Evolutionary conservation across 1,284 basidiomycete species (phyloP).

Genomic region (Ceraceosorus guamensis): DNA sequence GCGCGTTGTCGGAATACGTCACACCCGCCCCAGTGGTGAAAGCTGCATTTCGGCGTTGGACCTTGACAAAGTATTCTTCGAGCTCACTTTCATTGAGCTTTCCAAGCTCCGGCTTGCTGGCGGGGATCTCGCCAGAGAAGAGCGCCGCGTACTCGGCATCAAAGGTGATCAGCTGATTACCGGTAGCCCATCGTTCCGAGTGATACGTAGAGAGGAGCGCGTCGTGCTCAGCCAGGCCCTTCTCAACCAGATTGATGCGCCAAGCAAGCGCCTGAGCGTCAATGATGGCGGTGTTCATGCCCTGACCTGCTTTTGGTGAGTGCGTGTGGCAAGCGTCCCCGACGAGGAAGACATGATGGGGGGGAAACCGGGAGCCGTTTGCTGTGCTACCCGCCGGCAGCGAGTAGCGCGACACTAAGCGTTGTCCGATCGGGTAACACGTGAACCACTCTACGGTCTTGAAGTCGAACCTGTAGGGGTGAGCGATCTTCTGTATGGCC

Average conservation of each 20-base stretch:
- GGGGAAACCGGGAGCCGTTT: constrained; percentile 17
- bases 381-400: constrained; percentile 23
- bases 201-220: constrained; percentile 50
- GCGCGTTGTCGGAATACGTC: constrained; percentile 33
- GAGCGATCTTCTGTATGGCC: constrained; percentile 50
- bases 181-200: constrained; percentile 48
- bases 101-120: constrained; percentile 33
- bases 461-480: constrained; percentile 50
- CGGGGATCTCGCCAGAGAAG: constrained; percentile 47
- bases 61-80: constrained; percentile 38
- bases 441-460: constrained; percentile 50
- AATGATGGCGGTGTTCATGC: constrained; percentile 51
- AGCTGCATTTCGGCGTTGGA: constrained; percentile 37
- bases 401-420: constrained; percentile 32
- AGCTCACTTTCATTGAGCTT: constrained; percentile 28
- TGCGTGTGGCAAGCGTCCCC: constrained; percentile 52
- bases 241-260: constrained; percentile 51
- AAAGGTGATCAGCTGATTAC: constrained; percentile 50
- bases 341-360: constrained; percentile 48
- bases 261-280: constrained; percentile 50
- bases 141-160: constrained; percentile 50
- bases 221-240: constrained; percentile 47
- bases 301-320: constrained; percentile 50
- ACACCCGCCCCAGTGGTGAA: constrained; percentile 44
- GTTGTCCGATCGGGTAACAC: constrained; percentile 47